Evolutionary conservation across 208 protist species (phyloP), one percentile per base, ranked within the genome.

Genomic region (Acanthamoeba lugdunensis): DNA sequence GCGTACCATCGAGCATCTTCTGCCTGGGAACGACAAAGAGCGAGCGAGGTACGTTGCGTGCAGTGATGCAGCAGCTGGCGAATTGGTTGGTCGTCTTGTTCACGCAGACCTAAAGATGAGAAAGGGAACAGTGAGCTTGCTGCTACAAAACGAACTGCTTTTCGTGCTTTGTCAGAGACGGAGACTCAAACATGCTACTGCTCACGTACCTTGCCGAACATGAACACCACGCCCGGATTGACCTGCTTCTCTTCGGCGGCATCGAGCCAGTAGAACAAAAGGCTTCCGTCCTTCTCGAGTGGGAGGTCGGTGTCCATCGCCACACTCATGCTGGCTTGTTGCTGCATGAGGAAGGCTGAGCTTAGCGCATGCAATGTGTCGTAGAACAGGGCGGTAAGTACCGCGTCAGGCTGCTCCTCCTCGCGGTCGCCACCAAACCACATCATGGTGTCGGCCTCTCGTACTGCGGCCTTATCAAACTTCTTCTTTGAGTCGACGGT

Each of bases 231-330:
- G 28, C 90, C 90, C 21, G 90, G 90, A 11, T 81, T 67, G 71
- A 81, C 30, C 33, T 54, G 23, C 45, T 71, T 89, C 54, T 94
- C 90, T 48, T 94, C 90, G 56, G 75, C 41, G 23, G 77, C 77
- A 67, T 94, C 90, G 13, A 94, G 37, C 90, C 90, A 94, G 52
- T 94, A 94, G 77, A 94, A 94, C 16, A 63, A 23, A 4, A 94
- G 54, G 45, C 56, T 87, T 28, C 90, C 90, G 56, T 82, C 69
- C 28, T 94, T 45, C 37, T 94, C 58, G 9, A 94, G 45, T 5
- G 90, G 90, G 1, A 94, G 90, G 13, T 58, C 41, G 14, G 82
- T 65, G 48, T 61, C 52, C 8, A 28, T 65, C 23, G 79, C 45
- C 45, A 61, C 79, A 30, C 9, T 67, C 58, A 45, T 30, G 82